phyloP scores from a whole-genome alignment of 2,329 filamentous ascomycete genomes.

The Diplodia sapinea region DNA sequence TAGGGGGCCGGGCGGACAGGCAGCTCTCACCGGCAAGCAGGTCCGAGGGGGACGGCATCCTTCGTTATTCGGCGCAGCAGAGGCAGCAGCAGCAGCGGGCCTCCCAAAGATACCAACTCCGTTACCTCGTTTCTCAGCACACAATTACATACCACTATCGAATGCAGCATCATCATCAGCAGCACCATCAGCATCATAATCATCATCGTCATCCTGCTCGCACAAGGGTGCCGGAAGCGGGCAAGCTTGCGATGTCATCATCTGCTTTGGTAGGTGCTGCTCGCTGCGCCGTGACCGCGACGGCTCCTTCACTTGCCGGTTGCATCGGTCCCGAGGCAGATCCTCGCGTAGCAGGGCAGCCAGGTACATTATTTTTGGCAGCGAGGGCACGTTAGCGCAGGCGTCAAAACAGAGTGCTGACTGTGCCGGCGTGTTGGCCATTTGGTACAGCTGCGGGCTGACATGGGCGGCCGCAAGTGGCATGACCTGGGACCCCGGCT shows the following conservation, averaged over 20 bases:
- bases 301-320: neutral
- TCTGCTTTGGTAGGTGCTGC: slow-evolving; percentile 8
- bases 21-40: neutral
- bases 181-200: neutral
- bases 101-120: slow-evolving; percentile 26
- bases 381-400: slow-evolving; percentile 19
- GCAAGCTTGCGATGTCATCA: slow-evolving; percentile 22
- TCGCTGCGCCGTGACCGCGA: neutral
- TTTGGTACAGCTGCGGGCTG: slow-evolving; percentile 13
- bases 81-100: slow-evolving; percentile 5
- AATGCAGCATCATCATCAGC: neutral
- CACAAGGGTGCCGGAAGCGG: slow-evolving; percentile 14
- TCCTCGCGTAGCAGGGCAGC: slow-evolving; percentile 7
- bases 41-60: neutral
- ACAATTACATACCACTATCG: neutral
- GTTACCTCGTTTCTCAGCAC: slow-evolving; percentile 8
- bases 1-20: neutral
- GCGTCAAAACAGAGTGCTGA: slow-evolving; percentile 32
- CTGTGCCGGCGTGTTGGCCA: slow-evolving; percentile 16
- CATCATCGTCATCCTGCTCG: slow-evolving; percentile 2
- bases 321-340: slow-evolving; percentile 19
- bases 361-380: slow-evolving; percentile 29
- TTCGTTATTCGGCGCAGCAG: slow-evolving; percentile 22
- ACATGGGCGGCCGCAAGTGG: slow-evolving; percentile 18
- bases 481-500: neutral